phyloP scores from a whole-genome alignment of 2,329 filamentous ascomycete genomes.

The Alternaria arborescens region DNA sequence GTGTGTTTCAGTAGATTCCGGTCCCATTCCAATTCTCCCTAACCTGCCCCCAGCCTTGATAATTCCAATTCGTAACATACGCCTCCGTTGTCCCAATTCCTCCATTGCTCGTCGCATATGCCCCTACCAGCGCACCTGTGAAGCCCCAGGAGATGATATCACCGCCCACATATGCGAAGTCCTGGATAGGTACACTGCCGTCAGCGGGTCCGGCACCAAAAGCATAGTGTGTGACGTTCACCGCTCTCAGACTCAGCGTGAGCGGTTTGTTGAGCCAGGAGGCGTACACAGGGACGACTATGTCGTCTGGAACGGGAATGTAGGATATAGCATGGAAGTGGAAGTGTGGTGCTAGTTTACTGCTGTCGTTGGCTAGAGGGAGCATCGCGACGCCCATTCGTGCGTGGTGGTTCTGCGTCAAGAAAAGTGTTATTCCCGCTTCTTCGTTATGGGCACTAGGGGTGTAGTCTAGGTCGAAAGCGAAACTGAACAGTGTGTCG shows the following conservation, averaged over 20 bases:
- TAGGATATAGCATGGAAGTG: constrained; percentile 58
- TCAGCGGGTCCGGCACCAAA: constrained; percentile 38
- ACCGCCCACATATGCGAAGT: constrained; percentile 34
- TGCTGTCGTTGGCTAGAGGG: constrained; percentile 14
- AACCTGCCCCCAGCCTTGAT: constrained; percentile 28
- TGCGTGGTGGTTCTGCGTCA: constrained; percentile 61
- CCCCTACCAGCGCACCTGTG: constrained; percentile 60
- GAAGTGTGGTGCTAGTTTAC: constrained; percentile 48
- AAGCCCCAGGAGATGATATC: constrained; percentile 44
- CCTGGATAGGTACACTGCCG: constrained; percentile 13
- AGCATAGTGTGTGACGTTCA: constrained; percentile 58
- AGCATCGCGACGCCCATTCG: constrained; percentile 54
- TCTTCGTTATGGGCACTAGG: constrained; percentile 56
- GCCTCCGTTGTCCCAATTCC: constrained; percentile 54
- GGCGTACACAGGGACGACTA: constrained; percentile 52
- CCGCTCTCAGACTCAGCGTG: constrained; percentile 54
- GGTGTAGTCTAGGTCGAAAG: constrained; percentile 57
- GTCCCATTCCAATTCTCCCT: constrained; percentile 20
- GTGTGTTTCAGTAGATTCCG: not conserved
- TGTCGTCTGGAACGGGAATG: constrained; percentile 49
- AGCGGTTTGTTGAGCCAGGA: constrained; percentile 50
- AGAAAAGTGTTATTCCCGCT: constrained; percentile 62
- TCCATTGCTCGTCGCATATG: constrained; percentile 64
- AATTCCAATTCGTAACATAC: constrained; percentile 60
- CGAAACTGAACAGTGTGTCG: constrained; percentile 63